A percentile compares a stretch with the other conserved stretches of the same genome.
phyloP scores from a whole-genome alignment of 345 rosid species.

The Durio zibethinus region DNA sequence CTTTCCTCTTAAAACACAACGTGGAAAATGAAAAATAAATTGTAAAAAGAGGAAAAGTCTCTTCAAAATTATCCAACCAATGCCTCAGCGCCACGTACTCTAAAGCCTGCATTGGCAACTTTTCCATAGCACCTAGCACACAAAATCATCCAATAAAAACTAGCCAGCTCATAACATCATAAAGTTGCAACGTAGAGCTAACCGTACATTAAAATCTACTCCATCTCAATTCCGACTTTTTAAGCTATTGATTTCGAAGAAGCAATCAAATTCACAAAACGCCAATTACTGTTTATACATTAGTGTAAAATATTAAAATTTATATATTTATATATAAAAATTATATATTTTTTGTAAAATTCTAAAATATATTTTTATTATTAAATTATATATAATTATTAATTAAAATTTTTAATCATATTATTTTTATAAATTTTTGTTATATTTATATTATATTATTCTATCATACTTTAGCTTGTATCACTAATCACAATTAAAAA shows the following conservation, averaged over 20 bases:
- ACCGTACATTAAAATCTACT: not conserved
- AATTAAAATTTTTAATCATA: no score
- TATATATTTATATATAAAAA: no score
- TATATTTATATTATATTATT: no score
- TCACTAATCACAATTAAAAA: not conserved
- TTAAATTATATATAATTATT: no score
- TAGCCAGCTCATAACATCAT: not conserved
- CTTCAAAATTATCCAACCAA: not conserved
- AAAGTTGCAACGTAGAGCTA: not conserved
- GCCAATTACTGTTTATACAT: no score
- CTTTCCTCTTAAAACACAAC: not conserved
- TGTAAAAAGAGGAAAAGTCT: not conserved
- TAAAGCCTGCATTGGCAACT: not conserved
- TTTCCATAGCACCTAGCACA: no score
- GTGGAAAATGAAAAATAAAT: not conserved
- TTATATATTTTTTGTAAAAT: no score
- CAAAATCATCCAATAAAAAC: not conserved
- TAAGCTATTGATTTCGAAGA: not conserved
- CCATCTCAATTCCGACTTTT: not conserved
- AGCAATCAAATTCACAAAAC: constrained; percentile 13
- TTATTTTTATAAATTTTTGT: no score
- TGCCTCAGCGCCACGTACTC: not conserved
- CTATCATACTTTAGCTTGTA: no score
- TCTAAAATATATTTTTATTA: no score
- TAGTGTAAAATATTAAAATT: no score